Evolutionary conservation across 164 flowering plant genomes (phyloP), one percentile per base, ranked within the genome.

Genomic region (Vitis rotundifolia): DNA sequence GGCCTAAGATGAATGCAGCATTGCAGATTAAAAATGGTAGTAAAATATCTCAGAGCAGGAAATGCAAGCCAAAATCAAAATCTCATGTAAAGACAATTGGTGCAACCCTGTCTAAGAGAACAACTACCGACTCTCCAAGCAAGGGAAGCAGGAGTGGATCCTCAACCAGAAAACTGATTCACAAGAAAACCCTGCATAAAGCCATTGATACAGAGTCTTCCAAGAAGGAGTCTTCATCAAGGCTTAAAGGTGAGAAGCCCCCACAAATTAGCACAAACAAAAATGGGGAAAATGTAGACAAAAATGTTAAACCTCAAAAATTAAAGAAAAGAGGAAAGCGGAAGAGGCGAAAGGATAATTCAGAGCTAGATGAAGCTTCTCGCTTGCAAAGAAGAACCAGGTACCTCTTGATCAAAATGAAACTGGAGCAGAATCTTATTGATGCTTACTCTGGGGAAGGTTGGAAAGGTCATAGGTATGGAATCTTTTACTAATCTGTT

Each of bases 381-480:
- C 89, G 97, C 4, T 79, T 95, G 77, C 91, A 87, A 71, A 87
- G 95, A 84, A 83, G 97, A 84, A 81, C 94, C 55, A 84, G 91
- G 81, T 92, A 95, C 81, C 84, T 95, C 19, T 59, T 95, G 73
- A 87, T 95, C 68, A 91, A 89, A 81, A 81, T 95, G 84, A 95
- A 91, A 84, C 80, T 89, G 78, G 97, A 92, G 82, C 99, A 90
- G 78, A 95, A 91, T 71, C 89, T 95, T 59, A 90, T 95, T 70
- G 99, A 95, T 78, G 99, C 99, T 57, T 95, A 95, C 81, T 85
- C 94, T 51, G 88, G 86, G 15, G 99, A 95, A 83, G 99, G 99
- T 47, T 95, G 99, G 99, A 91, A 90, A 81, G 99, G 99, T 68
- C 97, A 95, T 78, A 95, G 99, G 99, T 95, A 87, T 29, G 10